These are phyloP conservation scores for Eimeria sp. DNA, from an alignment of 169 alveolate genomes.

Conservation along the genomic window DNA sequence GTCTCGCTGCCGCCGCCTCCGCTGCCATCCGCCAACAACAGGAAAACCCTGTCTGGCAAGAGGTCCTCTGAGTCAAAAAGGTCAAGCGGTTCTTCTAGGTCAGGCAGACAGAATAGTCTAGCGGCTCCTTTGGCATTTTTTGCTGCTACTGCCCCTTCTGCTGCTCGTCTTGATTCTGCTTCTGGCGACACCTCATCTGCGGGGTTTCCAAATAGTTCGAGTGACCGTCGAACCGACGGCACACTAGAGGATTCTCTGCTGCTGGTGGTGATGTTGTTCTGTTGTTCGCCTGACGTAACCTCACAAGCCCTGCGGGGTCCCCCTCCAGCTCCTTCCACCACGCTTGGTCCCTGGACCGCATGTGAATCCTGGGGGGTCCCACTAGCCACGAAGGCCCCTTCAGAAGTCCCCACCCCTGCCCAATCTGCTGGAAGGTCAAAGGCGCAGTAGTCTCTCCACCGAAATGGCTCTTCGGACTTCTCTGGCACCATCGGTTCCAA, in stretches of 20 bases:
- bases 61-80: conserved; percentile 57
- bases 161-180: neutral
- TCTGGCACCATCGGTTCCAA: conserved; percentile 49
- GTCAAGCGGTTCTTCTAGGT: conserved; percentile 40
- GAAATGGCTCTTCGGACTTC: conserved; percentile 59
- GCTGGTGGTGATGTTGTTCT: conserved; percentile 29
- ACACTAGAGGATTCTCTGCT: conserved; percentile 5
- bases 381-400: neutral
- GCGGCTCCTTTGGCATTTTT: conserved; percentile 1
- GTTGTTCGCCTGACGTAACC: neutral
- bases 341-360: neutral
- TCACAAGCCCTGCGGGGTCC: neutral
- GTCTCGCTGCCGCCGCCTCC: neutral
- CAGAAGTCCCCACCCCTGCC: conserved; percentile 10
- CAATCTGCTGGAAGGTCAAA: conserved; percentile 20
- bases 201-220: conserved; percentile 1
- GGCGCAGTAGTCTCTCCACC: conserved; percentile 49
- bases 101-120: conserved; percentile 35
- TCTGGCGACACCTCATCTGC: neutral
- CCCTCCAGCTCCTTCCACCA: conserved; percentile 20
- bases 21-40: conserved; percentile 25
- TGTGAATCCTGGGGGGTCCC: neutral
- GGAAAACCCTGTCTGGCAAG: conserved; percentile 10
- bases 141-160: neutral
- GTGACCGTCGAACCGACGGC: conserved; percentile 38